Conservation (phyloP, 805 yeast species). For the Kockiozyma suomiensis region DNA sequence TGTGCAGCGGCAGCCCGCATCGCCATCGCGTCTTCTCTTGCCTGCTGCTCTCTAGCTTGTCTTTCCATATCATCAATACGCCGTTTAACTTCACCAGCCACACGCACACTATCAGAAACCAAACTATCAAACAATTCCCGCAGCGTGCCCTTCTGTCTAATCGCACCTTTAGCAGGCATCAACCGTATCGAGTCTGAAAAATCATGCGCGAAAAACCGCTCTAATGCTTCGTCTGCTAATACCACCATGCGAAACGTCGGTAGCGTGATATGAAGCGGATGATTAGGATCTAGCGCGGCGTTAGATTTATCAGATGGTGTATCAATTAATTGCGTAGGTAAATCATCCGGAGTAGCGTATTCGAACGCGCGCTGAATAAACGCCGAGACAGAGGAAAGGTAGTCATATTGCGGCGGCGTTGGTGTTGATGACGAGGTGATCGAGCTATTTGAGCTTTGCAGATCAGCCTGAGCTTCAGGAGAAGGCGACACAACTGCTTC, state of each 20-base stretch:
- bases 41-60: slow-evolving; percentile 38
- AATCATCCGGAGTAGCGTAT: slow-evolving; percentile 57
- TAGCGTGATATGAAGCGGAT: slow-evolving; percentile 71
- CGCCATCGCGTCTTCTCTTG: slow-evolving; percentile 37
- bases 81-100: slow-evolving; percentile 84
- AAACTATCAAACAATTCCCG: slow-evolving; percentile 89
- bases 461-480: background rate
- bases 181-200: slow-evolving; percentile 35
- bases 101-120: slow-evolving; percentile 88
- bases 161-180: slow-evolving; percentile 27
- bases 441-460: slow-evolving; percentile 6
- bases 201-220: slow-evolving; percentile 67
- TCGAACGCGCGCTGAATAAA: slow-evolving; percentile 88
- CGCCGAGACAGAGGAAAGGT: slow-evolving; percentile 80
- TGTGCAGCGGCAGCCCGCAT: slow-evolving; percentile 10
- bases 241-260: slow-evolving; percentile 95
- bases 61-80: slow-evolving; percentile 66
- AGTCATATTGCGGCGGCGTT: slow-evolving; percentile 46
- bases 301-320: slow-evolving; percentile 53
- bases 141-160: slow-evolving; percentile 44
- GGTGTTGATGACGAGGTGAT: slow-evolving; percentile 8
- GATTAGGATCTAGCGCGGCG: slow-evolving; percentile 78
- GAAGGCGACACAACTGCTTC: background rate
- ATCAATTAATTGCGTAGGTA: slow-evolving; percentile 29
- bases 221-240: slow-evolving; percentile 91